Evolutionary conservation across 1,139 yeast genomes (phyloP), one percentile per base, ranked within the genome.

Genomic region (Saccharomyces hybrid): DNA sequence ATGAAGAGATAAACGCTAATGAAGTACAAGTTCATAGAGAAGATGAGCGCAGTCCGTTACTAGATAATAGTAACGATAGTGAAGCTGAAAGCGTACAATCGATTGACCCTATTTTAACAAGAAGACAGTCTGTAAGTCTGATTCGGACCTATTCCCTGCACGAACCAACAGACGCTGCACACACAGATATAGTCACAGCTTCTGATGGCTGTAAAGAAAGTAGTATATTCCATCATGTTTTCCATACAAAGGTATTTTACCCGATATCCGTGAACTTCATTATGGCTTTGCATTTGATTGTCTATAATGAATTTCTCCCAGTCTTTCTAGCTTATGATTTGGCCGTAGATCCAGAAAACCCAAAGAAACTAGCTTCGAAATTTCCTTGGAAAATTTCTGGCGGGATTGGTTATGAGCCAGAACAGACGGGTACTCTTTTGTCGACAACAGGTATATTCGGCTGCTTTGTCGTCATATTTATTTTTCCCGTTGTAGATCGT

Each of bases 401-500:
- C 48, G 84, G 84, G 0, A 67, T 79, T 50, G 80, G 81, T 9
- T 70, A 71, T 63, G 67, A 69, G 42, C 71, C 82, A 13, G 71
- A 72, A 52, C 73, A 76, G 44, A 82, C 83, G 52, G 88, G 88
- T 48, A 69, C 73, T 7, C 66, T 82, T 49, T 70, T 83, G 51
- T 80, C 86, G 3, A 64, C 76, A 2, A 80, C 84, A 2, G 88
- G 88, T 2, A 62, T 80, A 47, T 68, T 78, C 32, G 88, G 87
- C 1, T 78, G 81, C 16, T 60, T 80, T 50, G 73, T 78, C 49
- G 77, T 83, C 51, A 57, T 81, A 49, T 64, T 82, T 41, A 62
- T 80, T 2, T 82, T 80, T 64, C 88, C 88, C 4, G 69, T 71
- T 51, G 69, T 82, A 52, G 88, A 83, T 61, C 70, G 83, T 51